These are phyloP conservation scores for Camelina sativa DNA, from an alignment of 345 rosid species.

Conservation along the genomic window DNA sequence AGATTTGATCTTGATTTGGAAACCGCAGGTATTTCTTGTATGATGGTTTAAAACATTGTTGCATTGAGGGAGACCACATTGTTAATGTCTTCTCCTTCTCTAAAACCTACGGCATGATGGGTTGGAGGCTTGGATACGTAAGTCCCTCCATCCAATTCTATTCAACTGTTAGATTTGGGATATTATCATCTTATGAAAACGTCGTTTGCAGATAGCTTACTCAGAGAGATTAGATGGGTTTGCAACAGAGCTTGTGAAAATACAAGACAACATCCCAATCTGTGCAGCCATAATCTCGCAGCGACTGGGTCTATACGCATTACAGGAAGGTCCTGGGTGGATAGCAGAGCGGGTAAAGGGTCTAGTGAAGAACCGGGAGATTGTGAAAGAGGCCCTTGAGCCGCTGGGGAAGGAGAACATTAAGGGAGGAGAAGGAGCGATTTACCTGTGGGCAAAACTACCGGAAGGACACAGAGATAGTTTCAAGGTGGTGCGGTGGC, in stretches of 20 bases:
- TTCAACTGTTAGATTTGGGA: neutral
- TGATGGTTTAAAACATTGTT: conserved; percentile 82
- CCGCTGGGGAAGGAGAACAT: conserved; percentile 78
- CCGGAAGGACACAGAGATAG: conserved; percentile 58
- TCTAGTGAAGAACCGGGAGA: conserved; percentile 79
- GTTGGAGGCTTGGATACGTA: conserved; percentile 99
- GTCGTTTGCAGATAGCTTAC: conserved; percentile 77
- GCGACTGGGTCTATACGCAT: conserved; percentile 74
- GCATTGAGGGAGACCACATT: conserved; percentile 88
- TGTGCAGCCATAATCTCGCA: conserved; percentile 88
- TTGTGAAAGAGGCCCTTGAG: conserved; percentile 71
- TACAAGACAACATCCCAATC: conserved; percentile 95
- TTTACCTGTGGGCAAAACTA: conserved; percentile 92
- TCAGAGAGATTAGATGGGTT: conserved; percentile 81
- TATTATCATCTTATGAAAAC: neutral
- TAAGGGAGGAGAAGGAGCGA: conserved; percentile 94
- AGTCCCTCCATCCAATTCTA: conserved; percentile 40
- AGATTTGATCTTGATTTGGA: neutral
- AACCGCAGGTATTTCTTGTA: conserved; percentile 89
- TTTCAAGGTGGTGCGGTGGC: conserved; percentile 80
- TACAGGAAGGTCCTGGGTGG: conserved; percentile 85
- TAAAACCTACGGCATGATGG: conserved; percentile 99
- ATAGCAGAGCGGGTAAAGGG: conserved; percentile 66
- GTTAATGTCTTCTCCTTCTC: conserved; percentile 97
- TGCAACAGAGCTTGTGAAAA: conserved; percentile 69